Percentiles rank a stretch among this genome's conserved stretches.
These are phyloP conservation scores for Chlorella vulgaris DNA, from an alignment of 139 green algal species.

Conservation along the genomic window DNA sequence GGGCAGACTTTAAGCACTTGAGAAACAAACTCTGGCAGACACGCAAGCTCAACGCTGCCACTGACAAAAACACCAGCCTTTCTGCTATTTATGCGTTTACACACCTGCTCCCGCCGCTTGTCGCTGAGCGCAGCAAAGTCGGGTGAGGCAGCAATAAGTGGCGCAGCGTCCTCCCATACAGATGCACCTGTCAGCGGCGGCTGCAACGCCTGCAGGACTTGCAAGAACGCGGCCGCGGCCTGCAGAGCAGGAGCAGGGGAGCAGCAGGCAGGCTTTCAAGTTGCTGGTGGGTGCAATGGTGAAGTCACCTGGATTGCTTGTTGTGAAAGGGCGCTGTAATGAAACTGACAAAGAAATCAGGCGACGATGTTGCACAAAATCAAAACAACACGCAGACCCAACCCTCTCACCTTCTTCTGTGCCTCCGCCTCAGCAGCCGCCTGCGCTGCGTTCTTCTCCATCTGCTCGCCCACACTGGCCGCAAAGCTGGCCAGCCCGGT, in stretches of 20 bases:
- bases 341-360: no score
- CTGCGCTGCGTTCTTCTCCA: background rate
- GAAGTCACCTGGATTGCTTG: no score
- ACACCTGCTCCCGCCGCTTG: conserved; percentile 22
- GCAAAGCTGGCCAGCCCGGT: conserved; percentile 14
- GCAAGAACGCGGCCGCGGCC: conserved; percentile 39
- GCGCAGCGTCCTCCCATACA: conserved; percentile 22
- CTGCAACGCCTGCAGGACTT: conserved; percentile 42
- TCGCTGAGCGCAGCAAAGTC: conserved; percentile 32
- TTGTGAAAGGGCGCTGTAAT: no score
- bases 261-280: no score
- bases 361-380: no score
- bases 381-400: background rate
- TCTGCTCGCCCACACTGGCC: conserved; percentile 6
- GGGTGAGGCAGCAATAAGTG: background rate
- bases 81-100: no score
- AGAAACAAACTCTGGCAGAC: no score
- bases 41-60: no score
- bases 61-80: no score
- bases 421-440: conserved; percentile 8
- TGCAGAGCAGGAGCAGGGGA: background rate
- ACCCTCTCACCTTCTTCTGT: conserved; percentile 19
- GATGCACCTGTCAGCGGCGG: conserved; percentile 24
- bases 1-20: background rate
- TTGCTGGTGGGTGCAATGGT: no score